phyloP scores from a whole-genome alignment of 1,139 yeast genomes.

The Hemisphaericaspora subhashii region DNA sequence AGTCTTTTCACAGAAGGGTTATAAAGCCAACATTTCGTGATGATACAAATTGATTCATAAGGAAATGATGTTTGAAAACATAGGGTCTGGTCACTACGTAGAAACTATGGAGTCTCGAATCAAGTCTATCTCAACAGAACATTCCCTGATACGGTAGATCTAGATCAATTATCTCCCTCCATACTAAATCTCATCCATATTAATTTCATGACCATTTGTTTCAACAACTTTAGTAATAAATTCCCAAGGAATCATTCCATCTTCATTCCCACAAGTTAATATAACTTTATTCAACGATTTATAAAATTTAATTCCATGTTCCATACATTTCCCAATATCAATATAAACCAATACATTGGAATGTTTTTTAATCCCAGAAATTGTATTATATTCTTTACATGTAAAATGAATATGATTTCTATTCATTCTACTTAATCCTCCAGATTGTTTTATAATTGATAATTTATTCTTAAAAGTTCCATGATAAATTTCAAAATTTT shows the following conservation, averaged over 20 bases:
- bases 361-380: constrained; percentile 72
- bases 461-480: constrained; percentile 70
- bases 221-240: constrained; percentile 44
- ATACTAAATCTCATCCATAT: constrained; percentile 8
- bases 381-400: constrained; percentile 30
- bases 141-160: too few species aligned
- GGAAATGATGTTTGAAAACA: too few species aligned
- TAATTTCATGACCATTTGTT: constrained; percentile 16
- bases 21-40: too few species aligned
- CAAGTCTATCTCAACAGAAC: too few species aligned
- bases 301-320: constrained; percentile 54
- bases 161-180: too few species aligned
- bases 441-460: constrained; percentile 45
- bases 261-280: constrained; percentile 58
- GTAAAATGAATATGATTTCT: constrained; percentile 83
- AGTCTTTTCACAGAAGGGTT: too few species aligned
- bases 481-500: constrained; percentile 55
- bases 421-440: constrained; percentile 67
- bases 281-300: constrained; percentile 75
- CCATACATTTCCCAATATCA: constrained; percentile 49
- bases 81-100: too few species aligned
- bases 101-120: too few species aligned
- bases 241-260: constrained; percentile 51
- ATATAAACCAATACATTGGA: constrained; percentile 65
- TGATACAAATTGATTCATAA: too few species aligned